Evolutionary conservation across 2,329 filamentous ascomycete genomes (phyloP), one percentile per base, ranked within the genome.

Genomic region (Talaromyces sp.): DNA sequence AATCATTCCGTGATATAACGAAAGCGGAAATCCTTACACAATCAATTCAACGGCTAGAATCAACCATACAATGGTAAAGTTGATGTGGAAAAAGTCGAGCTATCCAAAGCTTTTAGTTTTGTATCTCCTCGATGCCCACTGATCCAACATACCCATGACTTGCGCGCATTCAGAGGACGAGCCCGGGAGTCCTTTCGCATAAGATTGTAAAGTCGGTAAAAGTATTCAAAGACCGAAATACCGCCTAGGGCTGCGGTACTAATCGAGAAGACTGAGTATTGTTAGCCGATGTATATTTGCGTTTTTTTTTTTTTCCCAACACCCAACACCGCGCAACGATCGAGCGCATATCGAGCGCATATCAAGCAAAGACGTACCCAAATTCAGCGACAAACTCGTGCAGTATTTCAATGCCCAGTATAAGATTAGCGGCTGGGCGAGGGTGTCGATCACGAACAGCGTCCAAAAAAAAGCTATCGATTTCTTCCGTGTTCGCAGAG

Each of bases 381-480:
- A 38, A 51, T 78, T 76, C 61, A 74, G 72, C 46, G 74, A 75
- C 32, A 86, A 68, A 63, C 77, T 73, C 10, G 83, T 82, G 63
- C 77, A 78, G 64, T 86, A 86, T 82, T 82, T 86, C 41, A 87
- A 75, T 55, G 80, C 77, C 75, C 84, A 87, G 73, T 87, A 87
- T 2, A 87, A 75, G 3, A 77, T 80, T 61, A 87, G 77, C 19
- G 85, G 85, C 72, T 85, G 82, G 60, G 76, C 80, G 62, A 85
- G 75, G 56, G 81, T 83, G 72, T 87, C 85, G 61, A 86, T 67
- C 24, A 86, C 68, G 59, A 86, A 84, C 46, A 87, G 69, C 0
- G 75, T 74, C 84, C 84, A 87, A 73, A 87, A 87, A 63, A 83
- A 72, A 41, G 78, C 73, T 63, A 87, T 85, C 35, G 79, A 76